Percentiles rank a stretch among this genome's conserved stretches.
phyloP scores from a whole-genome alignment of 495 filamentous ascomycete genomes.

The Baudoinia panamericana region DNA sequence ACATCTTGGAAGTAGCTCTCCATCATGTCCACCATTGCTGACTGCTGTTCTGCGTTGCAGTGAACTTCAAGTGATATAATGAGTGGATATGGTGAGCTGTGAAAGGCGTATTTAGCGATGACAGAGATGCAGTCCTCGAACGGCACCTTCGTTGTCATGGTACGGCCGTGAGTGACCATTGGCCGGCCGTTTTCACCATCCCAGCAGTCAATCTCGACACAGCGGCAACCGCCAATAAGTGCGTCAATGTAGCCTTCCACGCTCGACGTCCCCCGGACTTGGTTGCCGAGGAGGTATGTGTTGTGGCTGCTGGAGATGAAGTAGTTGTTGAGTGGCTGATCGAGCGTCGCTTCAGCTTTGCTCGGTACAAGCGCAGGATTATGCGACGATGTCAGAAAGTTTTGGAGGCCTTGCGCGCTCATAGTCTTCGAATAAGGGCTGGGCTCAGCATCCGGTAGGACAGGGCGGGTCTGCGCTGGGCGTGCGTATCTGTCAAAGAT shows the following conservation, averaged over 20 bases:
- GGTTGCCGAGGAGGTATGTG: constrained; percentile 84
- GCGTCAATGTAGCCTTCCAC: constrained; percentile 88
- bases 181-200: constrained; percentile 78
- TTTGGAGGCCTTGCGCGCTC: constrained; percentile 59
- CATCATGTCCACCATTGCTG: constrained; percentile 83
- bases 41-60: constrained; percentile 70
- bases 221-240: constrained; percentile 79
- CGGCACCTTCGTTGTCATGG: constrained; percentile 69
- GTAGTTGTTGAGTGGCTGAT: constrained; percentile 88
- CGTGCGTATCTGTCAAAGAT: constrained; percentile 62
- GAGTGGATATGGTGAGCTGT: constrained; percentile 65
- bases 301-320: constrained; percentile 99
- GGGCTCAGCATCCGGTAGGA: constrained; percentile 12
- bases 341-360: constrained; percentile 45
- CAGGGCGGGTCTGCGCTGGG: constrained; percentile 31
- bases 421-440: constrained; percentile 38
- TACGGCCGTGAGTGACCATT: constrained; percentile 79
- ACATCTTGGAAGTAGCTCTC: constrained; percentile 63
- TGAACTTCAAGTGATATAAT: constrained; percentile 94
- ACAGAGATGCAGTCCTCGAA: constrained; percentile 84
- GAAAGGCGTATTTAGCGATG: constrained; percentile 86
- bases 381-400: constrained; percentile 60
- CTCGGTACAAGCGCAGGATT: constrained; percentile 33
- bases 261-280: constrained; percentile 78
- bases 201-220: constrained; percentile 97